phyloP scores from a whole-genome alignment of 306 rosid species.

The Castanospermum australe region DNA sequence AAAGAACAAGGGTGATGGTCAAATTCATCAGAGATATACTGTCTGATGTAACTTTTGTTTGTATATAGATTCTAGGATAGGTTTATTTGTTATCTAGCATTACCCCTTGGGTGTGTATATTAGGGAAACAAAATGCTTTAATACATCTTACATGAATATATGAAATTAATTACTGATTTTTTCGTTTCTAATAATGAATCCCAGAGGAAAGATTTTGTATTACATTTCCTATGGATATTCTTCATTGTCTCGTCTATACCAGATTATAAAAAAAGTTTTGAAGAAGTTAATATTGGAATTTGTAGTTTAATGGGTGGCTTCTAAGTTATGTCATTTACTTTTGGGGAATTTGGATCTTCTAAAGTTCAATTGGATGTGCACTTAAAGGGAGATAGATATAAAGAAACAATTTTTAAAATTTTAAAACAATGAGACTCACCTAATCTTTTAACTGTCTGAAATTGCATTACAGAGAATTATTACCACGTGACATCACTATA shows the following conservation, averaged over 20 bases:
- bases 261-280: background rate
- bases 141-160: conserved; percentile 18
- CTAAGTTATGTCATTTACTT: too few species aligned
- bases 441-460: too few species aligned
- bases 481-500: too few species aligned
- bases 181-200: background rate
- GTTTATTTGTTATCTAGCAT: background rate
- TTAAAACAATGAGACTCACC: too few species aligned
- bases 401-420: too few species aligned
- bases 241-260: background rate
- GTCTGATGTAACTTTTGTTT: conserved; percentile 12
- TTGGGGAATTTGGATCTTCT: too few species aligned
- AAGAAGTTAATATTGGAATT: too few species aligned
- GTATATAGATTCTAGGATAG: conserved; percentile 35
- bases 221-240: background rate
- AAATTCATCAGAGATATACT: background rate
- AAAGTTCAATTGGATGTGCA: too few species aligned
- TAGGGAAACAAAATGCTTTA: background rate
- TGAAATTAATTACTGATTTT: background rate
- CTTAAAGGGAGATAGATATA: too few species aligned
- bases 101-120: conserved; percentile 14
- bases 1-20: conserved; percentile 64
- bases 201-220: background rate
- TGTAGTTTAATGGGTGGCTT: too few species aligned
- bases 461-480: too few species aligned